These are phyloP conservation scores for Nannochloris sp. DNA, from an alignment of 139 green algal genomes.

Conservation along the genomic window DNA sequence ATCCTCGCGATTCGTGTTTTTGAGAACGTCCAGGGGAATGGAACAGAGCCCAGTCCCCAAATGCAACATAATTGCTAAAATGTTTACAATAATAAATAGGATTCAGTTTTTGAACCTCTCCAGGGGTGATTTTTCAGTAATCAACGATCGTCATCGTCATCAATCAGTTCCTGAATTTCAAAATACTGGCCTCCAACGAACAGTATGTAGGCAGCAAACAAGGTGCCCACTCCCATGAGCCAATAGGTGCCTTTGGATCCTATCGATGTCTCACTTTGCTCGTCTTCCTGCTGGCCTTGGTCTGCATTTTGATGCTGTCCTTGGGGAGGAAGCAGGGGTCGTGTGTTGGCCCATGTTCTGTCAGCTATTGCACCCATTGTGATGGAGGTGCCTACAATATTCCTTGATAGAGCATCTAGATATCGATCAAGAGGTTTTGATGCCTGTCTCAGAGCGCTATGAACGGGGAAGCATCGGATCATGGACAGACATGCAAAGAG, in stretches of 20 bases:
- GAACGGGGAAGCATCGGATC: slow-evolving; percentile 19
- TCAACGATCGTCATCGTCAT: neutral
- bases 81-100: neutral
- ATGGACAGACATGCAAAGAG: slow-evolving; percentile 20
- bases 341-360: neutral
- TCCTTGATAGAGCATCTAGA: neutral
- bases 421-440: slow-evolving; percentile 10
- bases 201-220: slow-evolving; percentile 19
- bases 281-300: neutral
- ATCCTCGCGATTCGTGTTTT: neutral
- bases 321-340: neutral
- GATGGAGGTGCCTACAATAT: neutral
- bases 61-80: too few relatives aligned
- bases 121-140: neutral
- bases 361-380: neutral
- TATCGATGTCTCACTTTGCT: neutral
- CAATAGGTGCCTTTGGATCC: slow-evolving; percentile 21
- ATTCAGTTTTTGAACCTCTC: neutral
- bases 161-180: slow-evolving; percentile 8
- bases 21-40: neutral
- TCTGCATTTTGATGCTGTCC: neutral
- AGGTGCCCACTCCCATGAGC: slow-evolving; percentile 17
- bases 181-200: slow-evolving; percentile 22
- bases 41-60: neutral
- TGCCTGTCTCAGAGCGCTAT: slow-evolving; percentile 10